A percentile compares a stretch with the other conserved stretches of the same genome.
phyloP scores from a whole-genome alignment of 495 filamentous ascomycete species.

The Lichenothelia convexa region DNA sequence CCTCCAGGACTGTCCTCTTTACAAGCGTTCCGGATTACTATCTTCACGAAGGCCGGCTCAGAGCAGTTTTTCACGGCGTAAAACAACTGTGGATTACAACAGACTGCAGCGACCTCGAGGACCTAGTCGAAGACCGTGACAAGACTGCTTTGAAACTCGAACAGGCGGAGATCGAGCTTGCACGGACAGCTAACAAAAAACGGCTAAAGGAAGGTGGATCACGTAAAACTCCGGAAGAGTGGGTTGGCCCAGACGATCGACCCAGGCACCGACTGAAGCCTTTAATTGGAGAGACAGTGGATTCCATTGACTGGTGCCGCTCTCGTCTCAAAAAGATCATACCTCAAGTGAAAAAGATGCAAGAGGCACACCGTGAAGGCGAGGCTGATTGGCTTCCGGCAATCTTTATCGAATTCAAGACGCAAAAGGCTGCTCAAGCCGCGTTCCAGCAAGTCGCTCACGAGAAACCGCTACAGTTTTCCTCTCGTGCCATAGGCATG shows the following conservation, averaged over 20 bases:
- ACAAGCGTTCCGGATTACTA: conserved; percentile 30
- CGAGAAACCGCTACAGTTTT: conserved; percentile 8
- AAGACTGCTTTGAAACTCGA: conserved; percentile 14
- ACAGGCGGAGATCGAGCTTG: conserved; percentile 15
- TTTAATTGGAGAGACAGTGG: conserved; percentile 15
- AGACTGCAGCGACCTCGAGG: conserved; percentile 14
- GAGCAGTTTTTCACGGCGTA: conserved; percentile 39
- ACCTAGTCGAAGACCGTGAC: conserved; percentile 12
- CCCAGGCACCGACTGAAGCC: conserved; percentile 14
- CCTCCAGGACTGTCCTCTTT: conserved; percentile 51
- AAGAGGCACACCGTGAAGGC: conserved; percentile 4
- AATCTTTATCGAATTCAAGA: conserved; percentile 18
- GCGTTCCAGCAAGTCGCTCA: conserved; percentile 16
- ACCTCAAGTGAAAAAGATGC: conserved; percentile 4
- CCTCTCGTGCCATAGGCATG: conserved; percentile 15
- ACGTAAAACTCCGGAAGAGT: conserved; percentile 3
- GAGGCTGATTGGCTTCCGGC: conserved; percentile 10
- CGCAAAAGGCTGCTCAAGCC: conserved; percentile 17
- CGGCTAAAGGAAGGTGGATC: neutral
- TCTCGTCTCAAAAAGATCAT: conserved; percentile 9
- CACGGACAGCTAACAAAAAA: conserved; percentile 9
- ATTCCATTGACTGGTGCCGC: conserved; percentile 16
- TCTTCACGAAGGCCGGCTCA: conserved; percentile 35
- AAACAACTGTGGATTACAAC: conserved; percentile 40
- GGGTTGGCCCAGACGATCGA: conserved; percentile 4